Evolutionary conservation across 139 green algal species (phyloP), one percentile per base, ranked within the genome.

Genomic region (Bryopsis sp.): DNA sequence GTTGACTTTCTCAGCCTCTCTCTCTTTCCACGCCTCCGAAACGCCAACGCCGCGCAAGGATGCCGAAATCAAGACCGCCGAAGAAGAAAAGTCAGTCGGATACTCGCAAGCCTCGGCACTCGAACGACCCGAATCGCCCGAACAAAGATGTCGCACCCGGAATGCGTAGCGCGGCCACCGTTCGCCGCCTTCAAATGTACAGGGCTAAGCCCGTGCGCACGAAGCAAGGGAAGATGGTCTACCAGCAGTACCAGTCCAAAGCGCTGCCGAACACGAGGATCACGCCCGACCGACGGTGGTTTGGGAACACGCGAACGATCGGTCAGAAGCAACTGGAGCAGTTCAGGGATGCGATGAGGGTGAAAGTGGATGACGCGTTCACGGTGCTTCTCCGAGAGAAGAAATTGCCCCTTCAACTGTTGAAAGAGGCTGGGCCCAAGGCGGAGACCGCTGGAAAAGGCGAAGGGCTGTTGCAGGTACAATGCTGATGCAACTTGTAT

Each of bases 221-320:
- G 83, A 95, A 88, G 68, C 90, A 94, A 8, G 95, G 95, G 3
- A 85, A 85, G 19, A 54, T 97, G 26, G 72, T 97, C 11, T 83
- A 87, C 67, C 81, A 95, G 81, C 87, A 96, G 8, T 77, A 96
- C 38, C 94, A 99, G 78, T 93, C 81, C 38, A 94, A 90, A 70
- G 93, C 95, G 1, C 78, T 98, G 43, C 94, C 95, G n/a, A 90
- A 68, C 57, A 97, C 90, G 22, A 82, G 95, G 46, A 98, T 99
- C 67, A 85, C 95, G 63, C 94, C 94, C 22, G 93, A 99, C 78
- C 78, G 95, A 6, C 82, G 95, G 28, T 96, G 88, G 90, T 96
- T 97, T 71, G 90, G 93, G 64, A 99, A 99, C 83, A 97, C 94
- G 11, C 87, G 94, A 36, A 90, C 98, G 2, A 86, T 98, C 22